Evolutionary conservation across 2,329 filamentous ascomycete genomes (phyloP), one percentile per base, ranked within the genome.

Genomic region (Fusarium falciforme): DNA sequence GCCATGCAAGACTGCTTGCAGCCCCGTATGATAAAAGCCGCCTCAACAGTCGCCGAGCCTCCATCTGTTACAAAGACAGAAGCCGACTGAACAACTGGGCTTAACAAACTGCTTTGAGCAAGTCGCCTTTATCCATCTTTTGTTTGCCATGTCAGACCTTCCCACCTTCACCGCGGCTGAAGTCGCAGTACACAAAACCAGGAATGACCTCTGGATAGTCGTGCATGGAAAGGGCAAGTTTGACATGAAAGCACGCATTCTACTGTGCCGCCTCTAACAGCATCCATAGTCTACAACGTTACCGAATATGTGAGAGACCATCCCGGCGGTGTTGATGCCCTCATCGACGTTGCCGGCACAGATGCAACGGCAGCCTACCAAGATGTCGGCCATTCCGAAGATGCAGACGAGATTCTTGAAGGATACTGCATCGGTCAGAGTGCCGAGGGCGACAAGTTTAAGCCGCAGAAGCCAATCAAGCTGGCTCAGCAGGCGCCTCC

Each of bases 291-390:
- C 3, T 91, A 90, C 74, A 83, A 92, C 77, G 82, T 91, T 16
- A 87, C 89, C 2, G 84, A 86, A 49, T 92, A 91, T 70, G 68
- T 89, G 1, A 81, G 87, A 31, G 89, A 92, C 64, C 90, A 92
- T 71, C 90, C 90, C 61, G 94, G 94, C 77, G 94, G 94, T 80
- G 90, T 92, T 78, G 93, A 95, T 79, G 90, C 95, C 67, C 86
- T 96, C 44, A 86, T 93, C 68, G 94, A 96, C 72, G 92, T 94
- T 33, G 93, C 88, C 76, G 94, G 94, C 66, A 91, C 91, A 76
- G 93, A 96, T 83, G 91, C 92, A 58, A 94, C 92, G 49, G 91
- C 94, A 80, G 92, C 91, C 47, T 96, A 95, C 78, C 93, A 96
- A 84, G 93, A 95, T 78, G 93, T 94, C 47, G 94, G 94, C 49